Evolutionary conservation across 2,329 filamentous ascomycete genomes (phyloP).

Genomic region (Cladobotryum mycophilum): DNA sequence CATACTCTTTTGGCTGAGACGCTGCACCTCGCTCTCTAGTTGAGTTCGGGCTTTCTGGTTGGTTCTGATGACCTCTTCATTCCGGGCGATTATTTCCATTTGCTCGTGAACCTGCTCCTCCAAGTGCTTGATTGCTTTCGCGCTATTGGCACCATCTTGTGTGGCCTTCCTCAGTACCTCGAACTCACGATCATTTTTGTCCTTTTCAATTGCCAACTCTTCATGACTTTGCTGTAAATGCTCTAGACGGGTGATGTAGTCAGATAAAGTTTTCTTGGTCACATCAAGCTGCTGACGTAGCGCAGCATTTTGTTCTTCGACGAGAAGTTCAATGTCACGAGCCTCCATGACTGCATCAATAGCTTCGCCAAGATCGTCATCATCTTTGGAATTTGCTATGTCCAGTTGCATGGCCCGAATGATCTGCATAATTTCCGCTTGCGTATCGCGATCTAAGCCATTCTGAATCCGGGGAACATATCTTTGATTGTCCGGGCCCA

Average conservation of each 20-base stretch:
- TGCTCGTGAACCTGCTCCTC: constrained; percentile 57
- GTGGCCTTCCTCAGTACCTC: constrained; percentile 44
- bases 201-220: constrained; percentile 57
- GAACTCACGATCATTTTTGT: constrained; percentile 49
- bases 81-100: constrained; percentile 61
- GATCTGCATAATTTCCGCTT: constrained; percentile 41
- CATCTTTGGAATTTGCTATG: constrained; percentile 28
- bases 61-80: constrained; percentile 49
- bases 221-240: constrained; percentile 58
- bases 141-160: constrained; percentile 46
- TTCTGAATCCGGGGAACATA: constrained; percentile 45
- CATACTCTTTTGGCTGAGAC: constrained; percentile 40
- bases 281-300: constrained; percentile 46
- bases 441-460: constrained; percentile 35
- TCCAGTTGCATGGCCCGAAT: constrained; percentile 37
- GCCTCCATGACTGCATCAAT: constrained; percentile 36
- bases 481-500: constrained; percentile 49
- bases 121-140: constrained; percentile 46
- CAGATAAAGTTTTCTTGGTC: constrained; percentile 51
- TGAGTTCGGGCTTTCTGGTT: constrained; percentile 39
- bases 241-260: constrained; percentile 54
- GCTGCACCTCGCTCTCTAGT: constrained; percentile 49
- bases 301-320: constrained; percentile 49
- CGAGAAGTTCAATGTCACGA: constrained; percentile 49
- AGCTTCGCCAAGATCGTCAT: constrained; percentile 34